phyloP scores from a whole-genome alignment of 2,329 filamentous ascomycete genomes.

The Malbranchea cinnamomea region DNA sequence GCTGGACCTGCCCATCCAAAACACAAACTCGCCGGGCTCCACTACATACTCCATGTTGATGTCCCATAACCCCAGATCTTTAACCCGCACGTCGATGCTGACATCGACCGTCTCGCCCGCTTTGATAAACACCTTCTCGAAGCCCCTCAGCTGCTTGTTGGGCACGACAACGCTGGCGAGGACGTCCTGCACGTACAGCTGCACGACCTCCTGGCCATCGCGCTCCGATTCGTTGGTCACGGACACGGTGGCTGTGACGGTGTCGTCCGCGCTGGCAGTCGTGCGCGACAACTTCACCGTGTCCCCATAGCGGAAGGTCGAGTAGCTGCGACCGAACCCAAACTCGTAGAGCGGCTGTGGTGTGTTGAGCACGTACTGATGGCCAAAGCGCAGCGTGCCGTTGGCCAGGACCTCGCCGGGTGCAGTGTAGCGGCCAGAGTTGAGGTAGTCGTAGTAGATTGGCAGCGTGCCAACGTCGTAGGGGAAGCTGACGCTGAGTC shows the following conservation, averaged over 20 bases:
- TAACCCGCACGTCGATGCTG: constrained; percentile 35
- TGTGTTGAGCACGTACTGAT: too few relatives aligned
- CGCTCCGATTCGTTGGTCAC: too few relatives aligned
- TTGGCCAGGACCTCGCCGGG: too few relatives aligned
- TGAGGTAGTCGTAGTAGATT: too few relatives aligned
- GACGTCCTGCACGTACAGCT: constrained; percentile 45
- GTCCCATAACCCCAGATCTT: constrained; percentile 42
- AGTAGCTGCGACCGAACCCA: too few relatives aligned
- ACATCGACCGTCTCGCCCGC: constrained; percentile 44
- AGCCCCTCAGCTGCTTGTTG: constrained; percentile 50
- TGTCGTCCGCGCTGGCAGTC: constrained; percentile 37
- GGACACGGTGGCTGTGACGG: constrained; percentile 44
- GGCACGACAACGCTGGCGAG: constrained; percentile 49
- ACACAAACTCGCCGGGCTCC: constrained; percentile 52
- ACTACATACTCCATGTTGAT: constrained; percentile 54
- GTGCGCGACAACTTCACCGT: constrained; percentile 28
- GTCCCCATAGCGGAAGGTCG: constrained; percentile 40
- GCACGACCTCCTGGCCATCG: too few relatives aligned
- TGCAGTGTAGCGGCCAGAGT: constrained; percentile 49
- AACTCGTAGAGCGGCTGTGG: too few relatives aligned
- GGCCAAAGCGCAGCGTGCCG: too few relatives aligned
- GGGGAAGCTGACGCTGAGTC: too few relatives aligned
- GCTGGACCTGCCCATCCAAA: constrained; percentile 51
- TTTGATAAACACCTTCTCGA: constrained; percentile 48
- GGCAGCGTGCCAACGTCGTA: too few relatives aligned